These are phyloP conservation scores for Magnusiomyces suaveolens DNA, from an alignment of 1,139 yeast species.

Conservation along the genomic window DNA sequence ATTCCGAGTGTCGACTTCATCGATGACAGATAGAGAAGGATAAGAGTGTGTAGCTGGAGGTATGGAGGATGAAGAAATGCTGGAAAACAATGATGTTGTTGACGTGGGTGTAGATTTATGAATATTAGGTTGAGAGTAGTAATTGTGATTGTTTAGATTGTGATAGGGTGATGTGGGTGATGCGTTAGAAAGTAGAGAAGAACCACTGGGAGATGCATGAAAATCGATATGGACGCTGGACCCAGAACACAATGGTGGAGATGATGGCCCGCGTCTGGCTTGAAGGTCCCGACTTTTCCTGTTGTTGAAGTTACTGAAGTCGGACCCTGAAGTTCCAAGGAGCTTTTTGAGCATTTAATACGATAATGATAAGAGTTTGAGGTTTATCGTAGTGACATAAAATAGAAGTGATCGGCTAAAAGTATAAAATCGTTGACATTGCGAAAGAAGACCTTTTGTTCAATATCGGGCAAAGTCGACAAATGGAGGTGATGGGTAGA, in stretches of 20 bases:
- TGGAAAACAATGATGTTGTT: neutral
- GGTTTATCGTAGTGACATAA: neutral
- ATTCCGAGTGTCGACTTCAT: slow-evolving; percentile 25
- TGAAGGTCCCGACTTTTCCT: neutral
- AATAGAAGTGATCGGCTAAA: neutral
- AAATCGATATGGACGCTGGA: neutral
- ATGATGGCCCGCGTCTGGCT: neutral
- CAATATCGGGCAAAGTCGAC: neutral
- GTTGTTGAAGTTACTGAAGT: neutral
- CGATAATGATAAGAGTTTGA: neutral
- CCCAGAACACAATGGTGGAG: neutral
- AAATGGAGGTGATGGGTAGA: neutral
- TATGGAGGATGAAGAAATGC: neutral
- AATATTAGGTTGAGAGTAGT: neutral
- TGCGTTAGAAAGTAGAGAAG: neutral
- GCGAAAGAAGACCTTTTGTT: neutral
- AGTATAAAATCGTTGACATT: neutral
- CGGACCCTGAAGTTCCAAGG: neutral
- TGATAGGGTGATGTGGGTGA: neutral
- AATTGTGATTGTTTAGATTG: no score
- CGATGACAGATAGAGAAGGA: slow-evolving; percentile 19
- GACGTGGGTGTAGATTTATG: neutral
- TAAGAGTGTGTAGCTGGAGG: neutral
- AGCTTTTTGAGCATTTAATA: neutral
- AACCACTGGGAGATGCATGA: neutral